Base-by-base conservation (phyloP, 306 rosid genomes). In the Hippophae gyantsensis region DNA sequence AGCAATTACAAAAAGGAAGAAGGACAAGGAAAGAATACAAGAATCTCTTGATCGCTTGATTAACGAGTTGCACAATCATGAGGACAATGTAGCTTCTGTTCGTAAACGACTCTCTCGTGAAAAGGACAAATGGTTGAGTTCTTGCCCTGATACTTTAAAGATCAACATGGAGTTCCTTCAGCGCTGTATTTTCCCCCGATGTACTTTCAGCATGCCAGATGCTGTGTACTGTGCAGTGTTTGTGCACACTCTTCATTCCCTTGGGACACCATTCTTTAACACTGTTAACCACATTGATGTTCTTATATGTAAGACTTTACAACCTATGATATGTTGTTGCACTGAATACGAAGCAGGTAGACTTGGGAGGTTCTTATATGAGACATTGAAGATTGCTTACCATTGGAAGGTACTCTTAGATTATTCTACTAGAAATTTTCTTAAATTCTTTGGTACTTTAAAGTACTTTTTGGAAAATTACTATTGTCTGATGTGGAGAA, bases 251-350 rank as follows among this genome's bases (percentile, higher is more conserved):
- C 96, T 92, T 57, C 96, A 92, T 88, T 86, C 99, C 40, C 90
- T 92, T 11, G 99, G 99, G 66, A 92, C 99, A 27, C 99, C 99
- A n/a, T 92, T 83, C 69, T 92, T 92, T 57, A 92, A 92, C 80
- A 92, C 99, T 9, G 99, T 92, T 75, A 92, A 92, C 78, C 99
- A 92, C 84, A 82, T 92, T 64, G 99, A 92, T 79, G 93, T 87
- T 65, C 79, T 92, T 54, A 88, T 92, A 61, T 92, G 99, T 69
- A 92, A 84, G 82, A 88, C 96, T 52, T 81, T 92, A 52, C 99
- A 92, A 70, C 99, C 99, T 56, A 92, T 92, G 99, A 92, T 92
- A 67, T 92, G 99, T 78, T 92, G 99, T 77, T 92, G 99, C 78
- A 88, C 99, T 46, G 99, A 92, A 74, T 88, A 79, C 8, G 99